Conservation (phyloP, 2,329 filamentous ascomycete genomes). For the Pseudodiploospora longispora region DNA sequence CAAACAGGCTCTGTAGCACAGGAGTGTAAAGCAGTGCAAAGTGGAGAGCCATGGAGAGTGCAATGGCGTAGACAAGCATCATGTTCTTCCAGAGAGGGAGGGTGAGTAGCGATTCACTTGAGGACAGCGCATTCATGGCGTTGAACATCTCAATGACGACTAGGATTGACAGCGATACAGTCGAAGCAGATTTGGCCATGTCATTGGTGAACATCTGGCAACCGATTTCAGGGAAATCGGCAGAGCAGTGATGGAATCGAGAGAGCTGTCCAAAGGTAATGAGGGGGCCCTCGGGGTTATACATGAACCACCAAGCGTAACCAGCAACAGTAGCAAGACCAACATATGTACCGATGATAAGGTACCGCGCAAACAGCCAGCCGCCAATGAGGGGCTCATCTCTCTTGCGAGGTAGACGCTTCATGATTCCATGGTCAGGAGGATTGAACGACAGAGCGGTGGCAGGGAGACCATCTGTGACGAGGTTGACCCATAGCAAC, state of each 20-base stretch:
- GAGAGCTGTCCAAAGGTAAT: slow-evolving; percentile 84
- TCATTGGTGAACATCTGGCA: slow-evolving; percentile 87
- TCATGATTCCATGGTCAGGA: slow-evolving; percentile 97
- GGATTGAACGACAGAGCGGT: slow-evolving; percentile 98
- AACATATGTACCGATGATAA: slow-evolving; percentile 93
- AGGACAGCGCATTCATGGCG: slow-evolving; percentile 95
- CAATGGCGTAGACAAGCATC: slow-evolving; percentile 94
- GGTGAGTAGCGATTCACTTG: slow-evolving; percentile 86
- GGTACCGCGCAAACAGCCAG: slow-evolving; percentile 96
- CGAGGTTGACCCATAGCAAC: slow-evolving; percentile 96
- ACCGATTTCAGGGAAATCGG: slow-evolving; percentile 79
- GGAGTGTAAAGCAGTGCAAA: slow-evolving; percentile 91
- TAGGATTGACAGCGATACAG: slow-evolving; percentile 81
- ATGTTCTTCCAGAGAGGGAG: slow-evolving; percentile 97
- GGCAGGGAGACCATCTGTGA: slow-evolving; percentile 92
- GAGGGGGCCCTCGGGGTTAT: slow-evolving; percentile 79
- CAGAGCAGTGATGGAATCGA: slow-evolving; percentile 88
- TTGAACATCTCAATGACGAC: slow-evolving; percentile 99
- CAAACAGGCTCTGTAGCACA: slow-evolving; percentile 80
- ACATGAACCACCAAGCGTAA: slow-evolving; percentile 99
- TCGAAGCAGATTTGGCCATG: slow-evolving; percentile 82
- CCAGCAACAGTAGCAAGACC: slow-evolving; percentile 90
- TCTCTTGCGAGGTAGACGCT: slow-evolving; percentile 78
- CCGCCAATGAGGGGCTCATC: slow-evolving; percentile 88
- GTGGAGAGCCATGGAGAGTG: slow-evolving; percentile 87